Percentiles rank a stretch among this genome's conserved stretches.
Conservation (phyloP, 1,284 basidiomycete species). For the Leccinum huronense region DNA sequence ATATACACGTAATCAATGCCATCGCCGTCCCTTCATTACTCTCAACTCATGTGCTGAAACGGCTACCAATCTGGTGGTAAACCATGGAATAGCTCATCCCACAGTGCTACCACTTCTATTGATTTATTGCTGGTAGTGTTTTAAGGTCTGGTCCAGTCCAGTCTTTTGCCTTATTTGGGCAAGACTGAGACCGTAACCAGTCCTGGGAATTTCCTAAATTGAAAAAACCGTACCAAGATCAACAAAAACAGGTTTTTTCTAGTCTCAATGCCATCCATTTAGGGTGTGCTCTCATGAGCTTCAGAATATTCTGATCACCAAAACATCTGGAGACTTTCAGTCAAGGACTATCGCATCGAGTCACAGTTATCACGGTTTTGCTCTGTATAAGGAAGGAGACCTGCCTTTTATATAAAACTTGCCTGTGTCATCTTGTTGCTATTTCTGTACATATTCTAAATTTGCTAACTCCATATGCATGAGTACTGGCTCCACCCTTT, state of each 20-base stretch:
- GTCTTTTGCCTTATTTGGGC: too few relatives aligned
- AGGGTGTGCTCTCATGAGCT: not conserved
- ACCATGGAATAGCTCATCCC: too few relatives aligned
- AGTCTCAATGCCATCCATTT: not conserved
- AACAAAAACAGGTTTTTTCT: not conserved
- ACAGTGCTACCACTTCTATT: too few relatives aligned
- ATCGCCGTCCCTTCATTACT: too few relatives aligned
- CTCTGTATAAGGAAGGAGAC: not conserved
- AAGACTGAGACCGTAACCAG: too few relatives aligned
- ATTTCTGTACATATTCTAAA: not conserved
- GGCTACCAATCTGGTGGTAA: too few relatives aligned
- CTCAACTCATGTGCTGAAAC: too few relatives aligned
- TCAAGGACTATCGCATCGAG: not conserved
- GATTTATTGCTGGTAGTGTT: too few relatives aligned
- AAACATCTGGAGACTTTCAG: conserved; percentile 1
- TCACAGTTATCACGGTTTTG: not conserved
- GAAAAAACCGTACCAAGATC: too few relatives aligned
- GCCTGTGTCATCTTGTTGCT: not conserved
- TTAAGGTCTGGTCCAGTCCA: too few relatives aligned
- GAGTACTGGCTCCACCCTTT: not conserved
- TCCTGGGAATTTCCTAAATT: too few relatives aligned
- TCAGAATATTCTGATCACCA: not conserved
- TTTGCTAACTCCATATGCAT: not conserved
- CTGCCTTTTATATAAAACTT: not conserved
- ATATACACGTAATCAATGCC: too few relatives aligned